Evolutionary conservation across 495 filamentous ascomycete species (phyloP).

Genomic region (Xylaria palmicola): DNA sequence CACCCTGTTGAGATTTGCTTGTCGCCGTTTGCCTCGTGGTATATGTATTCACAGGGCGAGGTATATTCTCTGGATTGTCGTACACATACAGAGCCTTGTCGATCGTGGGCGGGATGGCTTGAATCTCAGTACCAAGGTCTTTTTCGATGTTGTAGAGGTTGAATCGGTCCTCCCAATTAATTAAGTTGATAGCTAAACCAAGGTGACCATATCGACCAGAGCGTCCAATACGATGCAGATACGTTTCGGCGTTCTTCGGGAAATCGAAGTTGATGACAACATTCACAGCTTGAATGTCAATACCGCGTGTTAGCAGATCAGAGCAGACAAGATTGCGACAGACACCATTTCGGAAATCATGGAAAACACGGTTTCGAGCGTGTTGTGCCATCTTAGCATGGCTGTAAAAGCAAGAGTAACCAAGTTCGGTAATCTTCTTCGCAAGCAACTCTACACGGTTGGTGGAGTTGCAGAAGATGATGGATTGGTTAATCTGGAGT

Average conservation of each 20-base stretch:
- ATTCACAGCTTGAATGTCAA: constrained; percentile 99
- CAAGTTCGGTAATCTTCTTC: constrained; percentile 98
- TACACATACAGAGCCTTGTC: constrained; percentile 99
- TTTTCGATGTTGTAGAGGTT: constrained; percentile 99
- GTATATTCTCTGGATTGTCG: constrained; percentile 92
- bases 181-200: constrained; percentile 96
- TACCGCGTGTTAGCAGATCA: constrained; percentile 95
- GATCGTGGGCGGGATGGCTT: constrained; percentile 87
- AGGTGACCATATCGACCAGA: constrained; percentile 97
- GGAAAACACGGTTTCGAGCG: constrained; percentile 95
- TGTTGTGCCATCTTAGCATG: constrained; percentile 98
- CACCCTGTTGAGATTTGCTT: constrained; percentile 30
- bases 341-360: constrained; percentile 97
- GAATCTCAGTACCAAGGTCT: constrained; percentile 95
- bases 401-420: constrained; percentile 99
- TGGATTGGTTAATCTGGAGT: constrained; percentile 99
- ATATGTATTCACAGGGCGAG: constrained; percentile 63
- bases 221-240: constrained; percentile 96
- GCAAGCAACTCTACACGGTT: constrained; percentile 96
- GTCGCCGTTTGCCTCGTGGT: constrained; percentile 23
- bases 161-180: constrained; percentile 99
- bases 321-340: constrained; percentile 98
- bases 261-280: constrained; percentile 99
- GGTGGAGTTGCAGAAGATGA: constrained; percentile 99
- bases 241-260: constrained; percentile 98